These are phyloP conservation scores for Apophysomyces trapeziformis DNA, from an alignment of 371 early-diverging fungal genomes.

Conservation along the genomic window DNA sequence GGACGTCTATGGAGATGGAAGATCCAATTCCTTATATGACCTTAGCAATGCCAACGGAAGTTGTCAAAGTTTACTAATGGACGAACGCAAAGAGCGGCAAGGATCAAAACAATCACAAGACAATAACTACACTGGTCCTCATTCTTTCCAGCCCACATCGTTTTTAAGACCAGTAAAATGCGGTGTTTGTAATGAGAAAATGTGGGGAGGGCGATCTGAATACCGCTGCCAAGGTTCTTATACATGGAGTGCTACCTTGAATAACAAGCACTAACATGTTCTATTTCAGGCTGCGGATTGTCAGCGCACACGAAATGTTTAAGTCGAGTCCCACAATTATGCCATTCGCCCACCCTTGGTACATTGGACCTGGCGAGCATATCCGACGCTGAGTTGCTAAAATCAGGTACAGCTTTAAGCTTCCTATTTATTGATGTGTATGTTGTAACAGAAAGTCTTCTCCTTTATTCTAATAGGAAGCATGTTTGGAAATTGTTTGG, in stretches of 20 bases:
- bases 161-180: constrained; percentile 72
- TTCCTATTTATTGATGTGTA: no score
- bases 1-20: constrained; percentile 6
- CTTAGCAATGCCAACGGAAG: constrained; percentile 13
- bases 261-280: background rate
- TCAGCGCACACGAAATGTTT: constrained; percentile 42
- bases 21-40: constrained; percentile 3
- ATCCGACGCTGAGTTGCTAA: constrained; percentile 13
- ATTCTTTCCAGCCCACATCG: constrained; percentile 53
- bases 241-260: background rate
- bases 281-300: constrained; percentile 23
- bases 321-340: constrained; percentile 38
- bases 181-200: constrained; percentile 75
- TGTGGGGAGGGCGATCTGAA: constrained; percentile 74
- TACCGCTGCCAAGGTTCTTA: constrained; percentile 59
- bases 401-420: background rate
- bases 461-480: background rate
- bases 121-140: constrained; percentile 34
- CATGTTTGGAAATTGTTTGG: constrained; percentile 41
- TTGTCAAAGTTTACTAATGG: constrained; percentile 16
- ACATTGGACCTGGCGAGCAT: constrained; percentile 22
- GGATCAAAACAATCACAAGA: constrained; percentile 27
- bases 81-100: constrained; percentile 15
- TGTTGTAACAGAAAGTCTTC: background rate
- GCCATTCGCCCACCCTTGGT: constrained; percentile 26